These are phyloP conservation scores for Amaranthus cruentus DNA, from an alignment of 148 eudicot species.

Conservation along the genomic window DNA sequence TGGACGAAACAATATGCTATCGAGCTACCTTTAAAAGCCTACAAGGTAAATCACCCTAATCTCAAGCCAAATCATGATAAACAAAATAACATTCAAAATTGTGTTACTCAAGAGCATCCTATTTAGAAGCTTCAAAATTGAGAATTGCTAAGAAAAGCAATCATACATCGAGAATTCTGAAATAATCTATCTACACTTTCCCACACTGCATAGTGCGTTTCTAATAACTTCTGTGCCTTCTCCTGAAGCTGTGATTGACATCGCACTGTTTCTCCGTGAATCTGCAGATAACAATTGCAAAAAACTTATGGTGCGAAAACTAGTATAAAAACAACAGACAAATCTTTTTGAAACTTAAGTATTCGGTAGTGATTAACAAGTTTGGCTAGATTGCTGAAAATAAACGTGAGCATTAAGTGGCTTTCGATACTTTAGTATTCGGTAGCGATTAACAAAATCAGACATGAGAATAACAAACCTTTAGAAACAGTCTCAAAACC, in stretches of 20 bases:
- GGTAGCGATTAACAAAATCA: not conserved
- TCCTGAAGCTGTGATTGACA: constrained; percentile 59
- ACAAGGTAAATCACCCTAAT: no score
- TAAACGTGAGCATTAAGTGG: no score
- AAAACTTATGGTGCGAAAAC: not conserved
- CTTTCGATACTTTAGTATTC: no score
- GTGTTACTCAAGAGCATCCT: no score
- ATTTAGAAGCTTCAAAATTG: constrained; percentile 43
- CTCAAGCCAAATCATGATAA: no score
- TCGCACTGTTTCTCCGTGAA: constrained; percentile 86
- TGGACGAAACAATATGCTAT: no score
- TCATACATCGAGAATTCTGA: constrained; percentile 86
- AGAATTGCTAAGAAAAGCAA: constrained; percentile 82
- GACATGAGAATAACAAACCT: constrained; percentile 41
- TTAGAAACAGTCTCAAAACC: constrained; percentile 70
- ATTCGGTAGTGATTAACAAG: not conserved
- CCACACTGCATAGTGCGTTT: constrained; percentile 73
- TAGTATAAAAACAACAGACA: not conserved
- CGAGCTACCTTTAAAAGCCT: no score
- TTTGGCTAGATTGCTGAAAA: no score
- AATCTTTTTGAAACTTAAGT: not conserved
- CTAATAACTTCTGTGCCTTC: constrained; percentile 69
- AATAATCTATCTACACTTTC: constrained; percentile 72
- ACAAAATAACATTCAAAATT: no score
- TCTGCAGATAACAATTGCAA: constrained; percentile 36